Evolutionary conservation across 352 stramenopile genomes (phyloP), one percentile per base, ranked within the genome.

Genomic region (Phytophthora megakarya): DNA sequence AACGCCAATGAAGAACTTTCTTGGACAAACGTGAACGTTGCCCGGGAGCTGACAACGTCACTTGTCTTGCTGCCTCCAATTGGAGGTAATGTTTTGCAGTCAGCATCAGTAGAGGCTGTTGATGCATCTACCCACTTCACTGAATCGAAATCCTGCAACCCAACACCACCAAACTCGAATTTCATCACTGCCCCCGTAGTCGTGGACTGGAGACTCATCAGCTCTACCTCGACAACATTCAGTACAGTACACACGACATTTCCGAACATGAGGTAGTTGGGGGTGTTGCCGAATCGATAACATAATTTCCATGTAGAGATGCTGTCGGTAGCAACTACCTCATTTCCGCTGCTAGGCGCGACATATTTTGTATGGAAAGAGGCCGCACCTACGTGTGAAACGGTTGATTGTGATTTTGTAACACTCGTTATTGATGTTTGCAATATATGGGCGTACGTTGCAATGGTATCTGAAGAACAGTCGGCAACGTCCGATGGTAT

Each of bases 291-390:
- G 35, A 91, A 91, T 10, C 72, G 75, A 56, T 89, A 91, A 52
- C 82, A 91, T 16, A 91, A 58, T 44, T 91, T 91, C 82, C 82
- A 91, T 0, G 72, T 79, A 9, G 76, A 76, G 12, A 86, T 64
- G 1, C 57, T 73, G 13, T 55, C 33, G 0, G 56, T 63, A 3
- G 59, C 50, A 3, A 28, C 48, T 8, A 70, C 13, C 0, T 32
- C 43, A 22, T 35, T 70, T 4, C 44, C 58, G 3, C 49, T 68
- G 4, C 18, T 30, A 12, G 70, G 65, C 0, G 79, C 67, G 0
- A 81, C 65, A 48, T 85, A 89, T 5, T 67, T 74, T 3, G 82
- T 65, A 6, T 46, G 66, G 25, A 89, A 70, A 1, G 43, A 53
- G 3, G 75, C 74, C 0, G 53, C 55, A 1, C 82, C 82, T 10